Percentiles rank a stretch among this genome's conserved stretches.
Conservation (phyloP, 148 eudicot species). For the Simmondsia chinensis region DNA sequence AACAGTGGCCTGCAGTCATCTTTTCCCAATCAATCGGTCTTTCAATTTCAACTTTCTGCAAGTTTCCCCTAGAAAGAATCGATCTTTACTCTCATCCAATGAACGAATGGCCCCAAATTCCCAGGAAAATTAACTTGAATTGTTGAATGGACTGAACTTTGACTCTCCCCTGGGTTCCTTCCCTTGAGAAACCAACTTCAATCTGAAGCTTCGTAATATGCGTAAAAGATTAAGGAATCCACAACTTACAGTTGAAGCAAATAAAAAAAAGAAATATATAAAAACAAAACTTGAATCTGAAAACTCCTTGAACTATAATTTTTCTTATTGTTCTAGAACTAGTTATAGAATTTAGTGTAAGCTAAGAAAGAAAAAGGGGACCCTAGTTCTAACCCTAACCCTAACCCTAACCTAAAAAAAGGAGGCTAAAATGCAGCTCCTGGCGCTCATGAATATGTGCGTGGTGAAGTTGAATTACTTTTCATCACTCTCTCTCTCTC, state of each 20-base stretch:
- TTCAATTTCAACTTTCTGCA: not conserved
- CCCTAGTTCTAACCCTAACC: too few relatives aligned
- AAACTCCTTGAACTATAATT: not conserved
- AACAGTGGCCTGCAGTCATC: constrained; percentile 6
- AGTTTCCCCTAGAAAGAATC: too few relatives aligned
- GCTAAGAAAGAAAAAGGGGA: too few relatives aligned
- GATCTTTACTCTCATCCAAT: not conserved
- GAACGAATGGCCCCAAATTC: not conserved
- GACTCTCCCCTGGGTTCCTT: too few relatives aligned
- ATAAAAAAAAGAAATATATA: not conserved
- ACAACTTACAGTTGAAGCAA: constrained; percentile 21
- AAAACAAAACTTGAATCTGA: constrained; percentile 8
- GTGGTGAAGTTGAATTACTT: not conserved
- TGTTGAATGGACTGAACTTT: too few relatives aligned
- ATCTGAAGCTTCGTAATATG: constrained; percentile 13
- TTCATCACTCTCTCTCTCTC: not conserved
- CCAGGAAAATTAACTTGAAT: constrained; percentile 3
- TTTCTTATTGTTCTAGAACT: not conserved
- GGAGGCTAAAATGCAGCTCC: too few relatives aligned
- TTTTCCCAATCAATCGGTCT: constrained; percentile 8
- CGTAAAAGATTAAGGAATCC: constrained; percentile 10
- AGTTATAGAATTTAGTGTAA: too few relatives aligned
- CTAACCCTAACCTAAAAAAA: too few relatives aligned
- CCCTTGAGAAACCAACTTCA: too few relatives aligned
- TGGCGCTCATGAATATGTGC: too few relatives aligned